Conservation (phyloP, 164 flowering plant genomes). For the Tetracentron sinense region DNA sequence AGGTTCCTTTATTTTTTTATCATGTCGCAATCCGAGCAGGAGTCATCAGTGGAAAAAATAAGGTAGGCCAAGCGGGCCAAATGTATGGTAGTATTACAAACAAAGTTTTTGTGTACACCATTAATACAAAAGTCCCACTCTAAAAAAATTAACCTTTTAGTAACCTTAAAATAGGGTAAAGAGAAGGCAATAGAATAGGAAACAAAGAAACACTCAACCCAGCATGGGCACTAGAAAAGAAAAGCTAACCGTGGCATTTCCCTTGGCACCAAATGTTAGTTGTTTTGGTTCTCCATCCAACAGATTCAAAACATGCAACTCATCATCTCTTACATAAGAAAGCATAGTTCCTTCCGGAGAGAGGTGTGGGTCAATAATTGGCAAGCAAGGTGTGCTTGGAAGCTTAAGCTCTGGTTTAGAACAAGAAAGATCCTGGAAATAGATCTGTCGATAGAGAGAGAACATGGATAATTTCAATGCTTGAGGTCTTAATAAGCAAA, state of each 20-base stretch:
- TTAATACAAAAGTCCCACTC: background rate
- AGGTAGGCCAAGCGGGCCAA: background rate
- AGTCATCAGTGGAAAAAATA: background rate
- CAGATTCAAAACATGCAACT: slow-evolving; percentile 64
- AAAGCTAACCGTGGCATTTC: slow-evolving; percentile 47
- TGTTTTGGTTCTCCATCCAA: slow-evolving; percentile 44
- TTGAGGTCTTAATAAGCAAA: background rate
- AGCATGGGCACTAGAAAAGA: background rate
- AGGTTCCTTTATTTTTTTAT: no score
- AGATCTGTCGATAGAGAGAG: slow-evolving; percentile 49
- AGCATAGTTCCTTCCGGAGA: slow-evolving; percentile 92
- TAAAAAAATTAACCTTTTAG: background rate
- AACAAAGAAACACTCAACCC: background rate
- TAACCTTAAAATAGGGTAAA: background rate
- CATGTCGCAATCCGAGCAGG: no score
- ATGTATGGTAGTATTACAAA: background rate
- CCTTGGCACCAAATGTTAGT: slow-evolving; percentile 62
- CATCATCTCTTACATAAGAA: slow-evolving; percentile 65
- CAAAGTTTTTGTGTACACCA: background rate
- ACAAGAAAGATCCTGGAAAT: slow-evolving; percentile 55
- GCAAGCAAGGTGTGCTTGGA: slow-evolving; percentile 55
- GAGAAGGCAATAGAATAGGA: background rate
- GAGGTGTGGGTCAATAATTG: slow-evolving; percentile 84
- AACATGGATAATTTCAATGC: background rate
- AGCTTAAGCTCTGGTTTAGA: slow-evolving; percentile 65